Conservation (phyloP, 2,329 filamentous ascomycete genomes). For the Alternaria sp. region DNA sequence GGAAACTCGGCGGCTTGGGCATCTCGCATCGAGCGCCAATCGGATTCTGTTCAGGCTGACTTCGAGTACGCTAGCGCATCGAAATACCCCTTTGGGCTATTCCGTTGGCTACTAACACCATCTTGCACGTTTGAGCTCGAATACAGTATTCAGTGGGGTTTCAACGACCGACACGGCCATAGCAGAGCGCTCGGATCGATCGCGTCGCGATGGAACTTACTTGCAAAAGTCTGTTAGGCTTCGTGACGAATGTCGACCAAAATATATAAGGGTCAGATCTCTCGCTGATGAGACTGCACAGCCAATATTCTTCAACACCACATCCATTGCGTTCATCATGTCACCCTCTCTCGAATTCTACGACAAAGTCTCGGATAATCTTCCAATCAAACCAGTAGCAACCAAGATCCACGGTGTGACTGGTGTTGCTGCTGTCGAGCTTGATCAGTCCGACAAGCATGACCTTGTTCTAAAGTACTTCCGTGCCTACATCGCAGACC, state of each 20-base stretch:
- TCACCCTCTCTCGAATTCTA: conserved; percentile 23
- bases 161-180: not conserved
- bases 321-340: conserved; percentile 7
- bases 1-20: not conserved
- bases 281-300: not conserved
- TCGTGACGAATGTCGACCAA: not conserved
- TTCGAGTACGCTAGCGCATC: conserved; percentile 1
- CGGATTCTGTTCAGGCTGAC: not conserved
- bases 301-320: not conserved
- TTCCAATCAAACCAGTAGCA: conserved; percentile 21
- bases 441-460: conserved; percentile 14
- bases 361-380: conserved; percentile 19
- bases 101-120: not conserved
- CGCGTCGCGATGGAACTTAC: not conserved
- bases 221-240: not conserved
- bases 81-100: not conserved
- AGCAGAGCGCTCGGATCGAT: not conserved
- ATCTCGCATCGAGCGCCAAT: conserved; percentile 19
- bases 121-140: not conserved
- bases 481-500: conserved; percentile 59
- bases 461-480: conserved; percentile 19
- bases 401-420: conserved; percentile 19
- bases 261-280: not conserved
- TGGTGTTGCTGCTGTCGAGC: conserved; percentile 18
- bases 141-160: not conserved